Conservation (phyloP, 1,284 basidiomycete genomes). For the Leccinum pachyderme region DNA sequence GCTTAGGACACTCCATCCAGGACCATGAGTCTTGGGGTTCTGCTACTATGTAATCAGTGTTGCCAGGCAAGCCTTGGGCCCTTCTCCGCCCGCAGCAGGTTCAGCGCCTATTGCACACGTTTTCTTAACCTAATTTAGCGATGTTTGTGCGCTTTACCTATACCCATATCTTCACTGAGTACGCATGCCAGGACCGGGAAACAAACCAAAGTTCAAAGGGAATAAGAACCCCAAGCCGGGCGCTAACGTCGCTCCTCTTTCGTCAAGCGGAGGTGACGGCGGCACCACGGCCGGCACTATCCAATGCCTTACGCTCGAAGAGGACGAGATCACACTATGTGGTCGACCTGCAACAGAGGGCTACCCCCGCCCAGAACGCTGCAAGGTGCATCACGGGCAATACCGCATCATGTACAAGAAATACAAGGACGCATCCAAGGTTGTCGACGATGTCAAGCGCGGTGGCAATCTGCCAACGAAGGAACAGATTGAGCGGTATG, state of each 20-base stretch:
- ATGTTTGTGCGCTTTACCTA: neutral
- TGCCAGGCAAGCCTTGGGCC: neutral
- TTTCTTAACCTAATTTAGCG: neutral
- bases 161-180: neutral
- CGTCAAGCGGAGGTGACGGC: neutral
- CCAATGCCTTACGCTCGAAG: conserved; percentile 27
- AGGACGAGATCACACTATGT: conserved; percentile 32
- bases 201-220: neutral
- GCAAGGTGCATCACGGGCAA: conserved; percentile 29
- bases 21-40: neutral
- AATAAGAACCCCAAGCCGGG: neutral
- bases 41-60: neutral
- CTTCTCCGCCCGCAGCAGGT: neutral
- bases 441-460: conserved; percentile 26
- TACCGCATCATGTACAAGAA: conserved; percentile 26
- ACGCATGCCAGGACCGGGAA: neutral
- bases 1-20: neutral
- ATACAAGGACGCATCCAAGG: conserved; percentile 33
- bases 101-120: neutral
- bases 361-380: conserved; percentile 18
- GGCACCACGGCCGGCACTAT: neutral
- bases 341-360: conserved; percentile 21
- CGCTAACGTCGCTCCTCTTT: neutral
- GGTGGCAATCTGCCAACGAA: conserved; percentile 18
- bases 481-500: conserved; percentile 18